These are phyloP conservation scores for Cyberlindnera veronae DNA, from an alignment of 805 yeast species.

Conservation along the genomic window DNA sequence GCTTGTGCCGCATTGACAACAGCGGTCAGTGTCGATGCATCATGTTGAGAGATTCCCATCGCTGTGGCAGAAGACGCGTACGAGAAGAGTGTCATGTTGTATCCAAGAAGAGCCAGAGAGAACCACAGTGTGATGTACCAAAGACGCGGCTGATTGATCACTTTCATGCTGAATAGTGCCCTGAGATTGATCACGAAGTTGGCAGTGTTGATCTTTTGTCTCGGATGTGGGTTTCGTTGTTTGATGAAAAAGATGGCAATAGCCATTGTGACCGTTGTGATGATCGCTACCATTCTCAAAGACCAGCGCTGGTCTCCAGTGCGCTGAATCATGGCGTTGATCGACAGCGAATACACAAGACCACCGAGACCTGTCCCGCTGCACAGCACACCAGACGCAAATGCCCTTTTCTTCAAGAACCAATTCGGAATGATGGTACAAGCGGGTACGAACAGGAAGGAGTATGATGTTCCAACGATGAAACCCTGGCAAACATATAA, in stretches of 20 bases:
- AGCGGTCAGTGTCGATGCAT: constrained; percentile 45
- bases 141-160: constrained; percentile 31
- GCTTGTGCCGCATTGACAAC: constrained; percentile 45
- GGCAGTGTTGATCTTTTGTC: constrained; percentile 6
- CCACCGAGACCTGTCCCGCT: constrained; percentile 57
- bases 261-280: constrained; percentile 32
- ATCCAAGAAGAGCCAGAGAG: constrained; percentile 36
- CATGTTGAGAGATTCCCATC: constrained; percentile 42
- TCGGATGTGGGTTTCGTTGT: constrained; percentile 28
- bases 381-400: constrained; percentile 45
- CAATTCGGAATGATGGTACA: constrained; percentile 63
- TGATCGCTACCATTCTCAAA: constrained; percentile 42
- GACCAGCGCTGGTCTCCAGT: constrained; percentile 47
- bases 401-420: constrained; percentile 60
- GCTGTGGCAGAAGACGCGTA: constrained; percentile 44
- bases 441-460: constrained; percentile 56
- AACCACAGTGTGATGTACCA: constrained; percentile 36
- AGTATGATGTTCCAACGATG: constrained; percentile 48
- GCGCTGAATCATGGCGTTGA: constrained; percentile 39
- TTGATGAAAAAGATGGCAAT: constrained; percentile 38
- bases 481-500: constrained; percentile 67
- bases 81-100: constrained; percentile 43
- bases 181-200: constrained; percentile 21
- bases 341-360: constrained; percentile 39
- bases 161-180: constrained; percentile 33